Conservation (phyloP, 2,329 filamentous ascomycete genomes). For the Fusarium staphyleae region DNA sequence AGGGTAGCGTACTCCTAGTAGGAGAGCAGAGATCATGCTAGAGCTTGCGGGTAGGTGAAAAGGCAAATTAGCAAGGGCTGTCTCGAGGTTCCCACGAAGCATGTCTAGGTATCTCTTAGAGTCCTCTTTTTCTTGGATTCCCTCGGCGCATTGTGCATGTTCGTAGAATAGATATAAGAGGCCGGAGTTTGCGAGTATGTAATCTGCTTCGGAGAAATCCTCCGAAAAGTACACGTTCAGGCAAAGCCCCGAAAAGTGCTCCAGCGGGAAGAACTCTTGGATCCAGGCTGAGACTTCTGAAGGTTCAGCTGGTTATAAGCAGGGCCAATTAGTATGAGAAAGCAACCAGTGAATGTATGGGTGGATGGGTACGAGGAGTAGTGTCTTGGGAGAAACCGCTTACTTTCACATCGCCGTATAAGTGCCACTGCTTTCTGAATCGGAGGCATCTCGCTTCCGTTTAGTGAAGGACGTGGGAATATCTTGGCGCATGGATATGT, state of each 20-base stretch:
- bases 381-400: background rate
- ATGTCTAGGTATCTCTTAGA: constrained; percentile 32
- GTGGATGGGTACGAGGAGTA: background rate
- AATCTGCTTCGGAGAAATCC: constrained; percentile 44
- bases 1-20: constrained; percentile 31
- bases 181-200: constrained; percentile 46
- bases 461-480: constrained; percentile 30
- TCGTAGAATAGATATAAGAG: constrained; percentile 44
- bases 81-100: constrained; percentile 44
- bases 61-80: constrained; percentile 42
- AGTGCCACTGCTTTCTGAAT: constrained; percentile 36
- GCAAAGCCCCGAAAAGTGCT: constrained; percentile 45
- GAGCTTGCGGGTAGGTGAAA: constrained; percentile 44
- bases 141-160: constrained; percentile 12
- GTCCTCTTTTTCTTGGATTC: constrained; percentile 37
- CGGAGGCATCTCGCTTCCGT: constrained; percentile 32
- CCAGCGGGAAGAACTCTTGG: constrained; percentile 41
- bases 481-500: constrained; percentile 33
- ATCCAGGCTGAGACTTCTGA: constrained; percentile 40
- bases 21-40: constrained; percentile 39
- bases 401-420: constrained; percentile 33
- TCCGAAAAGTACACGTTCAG: constrained; percentile 46
- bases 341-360: background rate
- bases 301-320: constrained; percentile 19
- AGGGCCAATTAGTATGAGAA: constrained; percentile 1